These are phyloP conservation scores for Ganoderma sinense DNA, from an alignment of 1,284 basidiomycete species.

Conservation along the genomic window DNA sequence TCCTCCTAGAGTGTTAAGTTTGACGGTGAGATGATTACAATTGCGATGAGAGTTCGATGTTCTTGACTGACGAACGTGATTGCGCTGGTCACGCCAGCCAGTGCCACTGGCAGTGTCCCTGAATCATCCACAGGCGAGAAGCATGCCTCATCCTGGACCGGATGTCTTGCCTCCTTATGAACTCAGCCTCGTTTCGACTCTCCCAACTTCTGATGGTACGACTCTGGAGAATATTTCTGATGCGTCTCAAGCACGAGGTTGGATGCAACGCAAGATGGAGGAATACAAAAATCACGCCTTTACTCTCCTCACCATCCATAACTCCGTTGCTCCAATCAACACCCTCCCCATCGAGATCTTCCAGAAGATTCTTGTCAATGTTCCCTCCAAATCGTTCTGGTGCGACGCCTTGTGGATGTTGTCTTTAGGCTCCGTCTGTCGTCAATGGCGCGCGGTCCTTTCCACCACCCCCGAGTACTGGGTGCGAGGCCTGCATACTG, in stretches of 20 bases:
- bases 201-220: neutral
- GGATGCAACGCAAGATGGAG: neutral
- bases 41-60: too few relatives aligned
- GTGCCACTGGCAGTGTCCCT: too few relatives aligned
- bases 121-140: too few relatives aligned
- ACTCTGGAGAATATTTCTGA: neutral
- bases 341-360: conserved; percentile 6
- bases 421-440: neutral
- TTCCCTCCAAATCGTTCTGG: neutral
- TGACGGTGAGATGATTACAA: too few relatives aligned
- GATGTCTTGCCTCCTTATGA: too few relatives aligned
- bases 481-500: neutral
- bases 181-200: neutral
- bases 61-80: too few relatives aligned
- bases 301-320: neutral
- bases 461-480: neutral
- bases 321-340: neutral
- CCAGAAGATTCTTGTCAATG: neutral
- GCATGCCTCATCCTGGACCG: too few relatives aligned
- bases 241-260: neutral
- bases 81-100: too few relatives aligned
- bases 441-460: conserved; percentile 1
- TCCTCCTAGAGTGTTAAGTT: too few relatives aligned
- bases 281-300: neutral
- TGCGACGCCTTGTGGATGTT: neutral